A percentile compares a stretch with the other conserved stretches of the same genome.
Evolutionary conservation across 73 alveolate genomes (phyloP).

Genomic region (Paramecium pentaurelia): DNA sequence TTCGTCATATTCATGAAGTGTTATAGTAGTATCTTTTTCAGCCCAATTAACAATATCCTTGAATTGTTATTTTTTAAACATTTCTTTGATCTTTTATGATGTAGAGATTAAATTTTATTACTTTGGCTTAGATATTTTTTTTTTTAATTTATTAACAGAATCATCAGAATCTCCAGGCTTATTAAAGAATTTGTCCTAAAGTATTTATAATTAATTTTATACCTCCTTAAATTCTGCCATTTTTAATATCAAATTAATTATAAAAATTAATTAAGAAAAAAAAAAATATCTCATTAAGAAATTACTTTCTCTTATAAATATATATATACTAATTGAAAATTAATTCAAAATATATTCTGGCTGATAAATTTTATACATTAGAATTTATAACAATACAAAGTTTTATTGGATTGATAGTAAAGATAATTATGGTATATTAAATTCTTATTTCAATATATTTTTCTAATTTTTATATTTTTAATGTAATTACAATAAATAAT

Average conservation of each 20-base stretch:
- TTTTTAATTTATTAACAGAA: slow-evolving; percentile 1
- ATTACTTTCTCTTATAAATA: background rate
- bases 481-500: background rate
- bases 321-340: no score
- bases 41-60: slow-evolving; percentile 16
- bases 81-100: background rate
- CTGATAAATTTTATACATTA: background rate
- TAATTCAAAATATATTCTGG: background rate
- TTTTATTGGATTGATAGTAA: no score
- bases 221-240: slow-evolving; percentile 14
- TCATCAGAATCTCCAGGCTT: background rate
- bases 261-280: background rate
- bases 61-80: background rate
- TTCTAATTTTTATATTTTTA: background rate
- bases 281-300: background rate
- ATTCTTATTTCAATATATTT: background rate
- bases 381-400: background rate
- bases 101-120: background rate
- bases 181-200: background rate
- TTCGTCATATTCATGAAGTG: slow-evolving; percentile 21
- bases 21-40: slow-evolving; percentile 1
- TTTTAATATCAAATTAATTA: background rate
- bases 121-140: slow-evolving; percentile 3
- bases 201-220: background rate
- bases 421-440: background rate